Evolutionary conservation across 371 early-diverging fungal species (phyloP).

Genomic region (Saksenaea vasiformis): DNA sequence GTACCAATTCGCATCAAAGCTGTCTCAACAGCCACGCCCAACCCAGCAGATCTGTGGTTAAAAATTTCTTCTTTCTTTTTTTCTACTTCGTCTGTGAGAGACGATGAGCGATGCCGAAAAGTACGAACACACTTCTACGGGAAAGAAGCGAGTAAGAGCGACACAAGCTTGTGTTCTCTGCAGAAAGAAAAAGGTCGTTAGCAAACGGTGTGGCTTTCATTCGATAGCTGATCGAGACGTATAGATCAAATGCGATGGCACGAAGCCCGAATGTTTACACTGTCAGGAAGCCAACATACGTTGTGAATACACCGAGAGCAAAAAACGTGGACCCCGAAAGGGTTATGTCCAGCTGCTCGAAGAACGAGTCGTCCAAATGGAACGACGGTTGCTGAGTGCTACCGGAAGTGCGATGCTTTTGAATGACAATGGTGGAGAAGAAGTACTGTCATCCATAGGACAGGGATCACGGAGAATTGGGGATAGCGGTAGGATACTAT

Average conservation of each 20-base stretch:
- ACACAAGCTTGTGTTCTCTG: constrained; percentile 85
- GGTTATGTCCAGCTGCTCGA: constrained; percentile 78
- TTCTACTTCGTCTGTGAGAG: neutral
- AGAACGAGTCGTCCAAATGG: constrained; percentile 66
- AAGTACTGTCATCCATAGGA: neutral
- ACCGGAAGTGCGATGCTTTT: neutral
- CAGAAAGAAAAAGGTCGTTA: constrained; percentile 73
- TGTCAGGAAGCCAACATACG: constrained; percentile 64
- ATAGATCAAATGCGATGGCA: constrained; percentile 80
- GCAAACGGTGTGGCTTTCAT: neutral
- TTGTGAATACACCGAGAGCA: constrained; percentile 79
- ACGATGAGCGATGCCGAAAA: constrained; percentile 2
- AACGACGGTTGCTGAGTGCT: constrained; percentile 48
- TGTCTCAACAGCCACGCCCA: no score
- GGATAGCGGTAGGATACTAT: neutral
- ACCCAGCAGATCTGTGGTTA: no score
- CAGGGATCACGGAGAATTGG: neutral
- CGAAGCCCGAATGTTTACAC: constrained; percentile 78
- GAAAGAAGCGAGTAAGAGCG: constrained; percentile 65
- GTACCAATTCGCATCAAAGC: no score
- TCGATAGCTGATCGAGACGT: neutral
- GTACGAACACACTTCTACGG: constrained; percentile 3
- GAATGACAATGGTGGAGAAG: constrained; percentile 4
- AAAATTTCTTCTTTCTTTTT: neutral
- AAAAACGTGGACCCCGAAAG: constrained; percentile 81